These are phyloP conservation scores for Penicillium nordicum DNA, from an alignment of 2,329 filamentous ascomycete species.

Conservation along the genomic window DNA sequence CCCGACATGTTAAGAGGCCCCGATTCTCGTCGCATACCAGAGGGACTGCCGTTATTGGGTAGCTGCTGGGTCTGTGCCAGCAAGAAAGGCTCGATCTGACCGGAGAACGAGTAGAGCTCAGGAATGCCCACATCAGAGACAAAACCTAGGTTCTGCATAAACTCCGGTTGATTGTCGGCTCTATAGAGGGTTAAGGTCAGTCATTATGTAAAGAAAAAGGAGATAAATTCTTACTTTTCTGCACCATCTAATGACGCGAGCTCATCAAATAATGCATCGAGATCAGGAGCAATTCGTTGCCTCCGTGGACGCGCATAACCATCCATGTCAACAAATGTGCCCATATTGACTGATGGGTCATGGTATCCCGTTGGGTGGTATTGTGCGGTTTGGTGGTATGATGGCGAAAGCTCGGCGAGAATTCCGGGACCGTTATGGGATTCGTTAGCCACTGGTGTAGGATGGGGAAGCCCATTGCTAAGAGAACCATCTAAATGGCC, in stretches of 20 bases:
- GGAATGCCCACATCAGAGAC: conserved; percentile 36
- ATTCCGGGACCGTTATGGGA: conserved; percentile 17
- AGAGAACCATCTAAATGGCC: conserved; percentile 17
- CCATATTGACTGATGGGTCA: conserved; percentile 27
- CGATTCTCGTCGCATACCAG: conserved; percentile 21
- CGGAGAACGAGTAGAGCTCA: conserved; percentile 36
- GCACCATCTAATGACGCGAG: conserved; percentile 55
- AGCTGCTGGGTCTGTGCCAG: conserved; percentile 31
- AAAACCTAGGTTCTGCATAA: conserved; percentile 41
- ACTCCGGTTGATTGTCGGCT: conserved; percentile 35
- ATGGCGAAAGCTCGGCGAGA: conserved; percentile 23
- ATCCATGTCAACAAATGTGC: conserved; percentile 31
- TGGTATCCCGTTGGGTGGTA: conserved; percentile 28
- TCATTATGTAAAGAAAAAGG: not conserved
- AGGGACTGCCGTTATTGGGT: conserved; percentile 16
- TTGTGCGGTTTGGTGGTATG: conserved; percentile 23
- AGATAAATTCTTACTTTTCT: conserved; percentile 40
- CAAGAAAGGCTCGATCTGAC: conserved; percentile 35
- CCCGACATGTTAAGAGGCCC: conserved; percentile 16
- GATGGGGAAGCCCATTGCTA: conserved; percentile 13
- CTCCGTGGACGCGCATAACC: conserved; percentile 27
- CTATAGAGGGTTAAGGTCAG: conserved; percentile 20
- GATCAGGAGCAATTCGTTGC: conserved; percentile 35
- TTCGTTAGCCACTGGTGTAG: conserved; percentile 20
- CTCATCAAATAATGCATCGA: conserved; percentile 56